Evolutionary conservation across 2,329 filamentous ascomycete species (phyloP).

Genomic region (Zymoseptoria passerinii): DNA sequence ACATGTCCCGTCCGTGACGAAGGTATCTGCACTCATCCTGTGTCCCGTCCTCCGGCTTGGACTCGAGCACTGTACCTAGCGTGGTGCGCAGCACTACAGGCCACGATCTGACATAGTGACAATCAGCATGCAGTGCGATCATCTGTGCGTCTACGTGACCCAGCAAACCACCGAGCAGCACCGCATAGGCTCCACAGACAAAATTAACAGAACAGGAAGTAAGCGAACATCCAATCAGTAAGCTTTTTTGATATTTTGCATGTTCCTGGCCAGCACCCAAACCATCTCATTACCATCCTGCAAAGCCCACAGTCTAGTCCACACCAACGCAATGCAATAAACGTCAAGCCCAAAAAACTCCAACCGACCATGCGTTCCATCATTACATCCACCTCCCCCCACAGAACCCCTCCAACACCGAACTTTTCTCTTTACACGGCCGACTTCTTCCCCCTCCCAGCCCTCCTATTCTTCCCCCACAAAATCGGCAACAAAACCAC

Average conservation of each 20-base stretch:
- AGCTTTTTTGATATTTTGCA: neutral
- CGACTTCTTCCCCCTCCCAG: constrained; percentile 13
- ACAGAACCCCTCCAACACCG: too few relatives aligned
- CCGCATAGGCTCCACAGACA: neutral
- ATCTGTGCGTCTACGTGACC: neutral
- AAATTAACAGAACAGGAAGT: neutral
- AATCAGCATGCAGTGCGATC: neutral
- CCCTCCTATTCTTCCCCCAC: constrained; percentile 44
- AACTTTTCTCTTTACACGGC: constrained; percentile 1
- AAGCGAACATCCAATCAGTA: neutral
- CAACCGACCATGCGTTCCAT: neutral
- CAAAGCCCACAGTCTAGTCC: neutral
- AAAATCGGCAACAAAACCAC: constrained; percentile 39
- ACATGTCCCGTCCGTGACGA: too few relatives aligned
- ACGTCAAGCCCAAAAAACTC: too few relatives aligned
- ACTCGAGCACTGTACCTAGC: neutral
- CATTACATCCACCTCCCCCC: neutral
- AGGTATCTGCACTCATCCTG: too few relatives aligned
- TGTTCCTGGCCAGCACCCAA: neutral
- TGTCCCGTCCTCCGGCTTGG: neutral
- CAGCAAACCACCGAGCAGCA: neutral
- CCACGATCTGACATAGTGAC: neutral
- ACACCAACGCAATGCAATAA: neutral
- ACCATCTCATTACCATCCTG: neutral
- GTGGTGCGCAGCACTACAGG: neutral